Conservation (phyloP, 2,329 filamentous ascomycete species). For the Tolypocladium amazonense region DNA sequence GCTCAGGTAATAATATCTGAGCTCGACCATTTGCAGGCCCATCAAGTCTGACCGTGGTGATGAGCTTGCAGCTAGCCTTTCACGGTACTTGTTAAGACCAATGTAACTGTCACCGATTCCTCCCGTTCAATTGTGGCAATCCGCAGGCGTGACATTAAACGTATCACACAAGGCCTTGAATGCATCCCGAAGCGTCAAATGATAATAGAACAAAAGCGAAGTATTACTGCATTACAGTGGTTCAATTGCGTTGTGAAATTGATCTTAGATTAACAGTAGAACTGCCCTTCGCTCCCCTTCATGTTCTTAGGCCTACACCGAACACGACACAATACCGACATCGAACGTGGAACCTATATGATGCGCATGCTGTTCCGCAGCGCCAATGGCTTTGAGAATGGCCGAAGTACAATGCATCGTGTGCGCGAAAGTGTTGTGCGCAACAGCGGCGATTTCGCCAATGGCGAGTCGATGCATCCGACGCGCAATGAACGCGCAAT, state of each 20-base stretch:
- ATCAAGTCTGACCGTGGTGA: background rate
- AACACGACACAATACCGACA: background rate
- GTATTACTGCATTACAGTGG: background rate
- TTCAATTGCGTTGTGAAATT: background rate
- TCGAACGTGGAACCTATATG: background rate
- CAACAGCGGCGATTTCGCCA: background rate
- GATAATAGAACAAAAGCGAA: background rate
- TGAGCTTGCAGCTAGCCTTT: background rate
- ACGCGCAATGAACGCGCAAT: background rate
- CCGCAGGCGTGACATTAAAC: background rate
- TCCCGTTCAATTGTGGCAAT: background rate
- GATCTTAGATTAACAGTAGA: background rate
- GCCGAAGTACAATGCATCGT: background rate
- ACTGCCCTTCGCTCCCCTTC: background rate
- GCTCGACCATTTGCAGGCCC: background rate
- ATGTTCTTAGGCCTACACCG: background rate
- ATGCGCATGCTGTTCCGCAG: background rate
- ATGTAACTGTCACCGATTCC: background rate
- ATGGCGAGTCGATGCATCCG: background rate
- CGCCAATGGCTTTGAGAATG: background rate
- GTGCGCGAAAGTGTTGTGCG: background rate
- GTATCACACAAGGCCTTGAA: background rate
- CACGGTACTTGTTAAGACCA: background rate
- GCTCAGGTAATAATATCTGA: background rate
- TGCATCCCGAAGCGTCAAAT: background rate